Base-by-base conservation (phyloP, 768 basidiomycete genomes). In the Roridomyces roridus region DNA sequence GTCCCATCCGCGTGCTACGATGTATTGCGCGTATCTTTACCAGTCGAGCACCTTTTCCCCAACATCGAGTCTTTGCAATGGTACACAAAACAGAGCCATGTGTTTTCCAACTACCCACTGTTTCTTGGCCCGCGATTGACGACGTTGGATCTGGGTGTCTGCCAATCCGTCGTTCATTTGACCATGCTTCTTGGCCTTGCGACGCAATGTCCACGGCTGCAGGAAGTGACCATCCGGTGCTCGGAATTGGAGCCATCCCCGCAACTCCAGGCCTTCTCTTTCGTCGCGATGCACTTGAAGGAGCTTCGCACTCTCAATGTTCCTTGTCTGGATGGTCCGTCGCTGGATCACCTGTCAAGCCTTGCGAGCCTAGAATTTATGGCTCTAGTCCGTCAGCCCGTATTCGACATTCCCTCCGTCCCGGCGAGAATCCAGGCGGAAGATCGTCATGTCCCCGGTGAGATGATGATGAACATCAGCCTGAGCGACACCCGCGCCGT, bases 91-190 rank as follows among this genome's bases (percentile, higher is more conserved):
- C 26, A 55, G 20, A 21, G 29, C 20, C 26, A 36, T 34, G 14
- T 35, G 6, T 41, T 55, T 4, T 47, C 54, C 21, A 31, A 48
- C 28, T 34, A 36, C 29, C 46, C 31, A 6, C 29, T 42, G 18
- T 55, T 55, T 34, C 24, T 48, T 14, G 54, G 54, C 31, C 54
- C 46, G 29, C 46, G 46, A 21, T 31, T 56, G 9, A 49, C 31
- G 6, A 28, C 34, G n/a, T 39, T 56, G 41, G 36, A 15, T 23
- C 15, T 49, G 14, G 35, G 24, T 11, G 21, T 24, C 34, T 44
- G 42, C 28, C 24, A 48, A 24, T 49, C 55, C 4, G 26, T 26
- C 29, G 11, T 47, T 18, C 55, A 56, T 29, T 49, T 56, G 18
- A 43, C 55, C 18, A 31, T 49, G 25, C 55, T 56, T 37, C 55